Conservation (phyloP, 192 early-diverging fungal genomes). For the Chytriomyces sp. region DNA sequence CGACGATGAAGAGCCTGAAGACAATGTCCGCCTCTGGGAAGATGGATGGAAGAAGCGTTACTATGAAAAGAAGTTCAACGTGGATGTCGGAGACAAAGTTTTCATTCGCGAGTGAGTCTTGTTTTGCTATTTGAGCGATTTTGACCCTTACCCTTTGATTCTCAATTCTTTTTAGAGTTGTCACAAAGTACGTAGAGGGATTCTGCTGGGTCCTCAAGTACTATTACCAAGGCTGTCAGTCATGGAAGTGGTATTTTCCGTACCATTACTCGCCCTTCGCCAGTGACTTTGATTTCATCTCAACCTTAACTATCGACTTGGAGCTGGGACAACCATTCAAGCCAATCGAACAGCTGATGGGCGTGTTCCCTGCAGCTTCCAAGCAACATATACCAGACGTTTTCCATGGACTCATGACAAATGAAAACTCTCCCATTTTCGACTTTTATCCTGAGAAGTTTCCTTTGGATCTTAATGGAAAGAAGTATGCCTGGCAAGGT, state of each 20-base stretch:
- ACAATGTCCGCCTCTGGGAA: slow-evolving; percentile 74
- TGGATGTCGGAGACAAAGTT: slow-evolving; percentile 55
- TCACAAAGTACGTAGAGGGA: slow-evolving; percentile 84
- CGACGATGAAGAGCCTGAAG: slow-evolving; percentile 49
- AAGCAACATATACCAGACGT: slow-evolving; percentile 78
- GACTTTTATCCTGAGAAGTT: slow-evolving; percentile 95
- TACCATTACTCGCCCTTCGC: slow-evolving; percentile 97
- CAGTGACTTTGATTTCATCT: slow-evolving; percentile 69
- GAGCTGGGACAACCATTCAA: slow-evolving; percentile 84
- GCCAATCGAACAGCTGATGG: slow-evolving; percentile 98
- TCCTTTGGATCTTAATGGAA: slow-evolving; percentile 95
- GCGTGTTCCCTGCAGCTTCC: slow-evolving; percentile 88
- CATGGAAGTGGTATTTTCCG: slow-evolving; percentile 99
- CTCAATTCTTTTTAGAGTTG: slow-evolving; percentile 38
- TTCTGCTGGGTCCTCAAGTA: slow-evolving; percentile 97
- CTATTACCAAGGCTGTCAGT: slow-evolving; percentile 93
- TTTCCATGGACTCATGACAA: slow-evolving; percentile 84
- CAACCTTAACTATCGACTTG: slow-evolving; percentile 66
- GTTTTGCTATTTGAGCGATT: background rate
- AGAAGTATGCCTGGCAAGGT: slow-evolving; percentile 98
- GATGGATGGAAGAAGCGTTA: slow-evolving; percentile 78
- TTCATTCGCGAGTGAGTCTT: slow-evolving; percentile 51
- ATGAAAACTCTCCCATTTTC: slow-evolving; percentile 83
- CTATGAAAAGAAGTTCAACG: slow-evolving; percentile 74
- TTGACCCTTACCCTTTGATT: slow-evolving; percentile 16